phyloP scores from a whole-genome alignment of 352 stramenopile genomes.

The Phytophthora constricta region DNA sequence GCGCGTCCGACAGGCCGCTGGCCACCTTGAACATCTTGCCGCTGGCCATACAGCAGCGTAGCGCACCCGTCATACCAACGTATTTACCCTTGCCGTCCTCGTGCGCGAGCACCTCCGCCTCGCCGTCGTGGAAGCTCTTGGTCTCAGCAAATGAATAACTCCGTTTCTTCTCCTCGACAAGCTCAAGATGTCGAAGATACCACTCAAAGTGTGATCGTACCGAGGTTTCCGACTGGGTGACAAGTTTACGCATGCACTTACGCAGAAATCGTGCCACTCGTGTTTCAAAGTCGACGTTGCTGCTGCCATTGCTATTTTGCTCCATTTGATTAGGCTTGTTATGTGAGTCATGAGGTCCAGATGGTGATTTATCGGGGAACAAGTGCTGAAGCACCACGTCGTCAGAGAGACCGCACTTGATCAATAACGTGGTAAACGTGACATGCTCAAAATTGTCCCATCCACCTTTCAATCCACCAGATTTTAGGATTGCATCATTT shows the following conservation, averaged over 20 bases:
- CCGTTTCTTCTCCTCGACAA: slow-evolving; percentile 72
- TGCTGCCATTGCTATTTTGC: neutral
- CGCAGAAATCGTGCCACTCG: slow-evolving; percentile 53
- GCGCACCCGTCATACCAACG: slow-evolving; percentile 55
- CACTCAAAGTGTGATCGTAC: slow-evolving; percentile 74
- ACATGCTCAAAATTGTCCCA: slow-evolving; percentile 70
- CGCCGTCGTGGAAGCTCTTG: slow-evolving; percentile 80
- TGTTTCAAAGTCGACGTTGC: slow-evolving; percentile 46
- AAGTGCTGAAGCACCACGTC: slow-evolving; percentile 45
- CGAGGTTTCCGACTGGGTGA: slow-evolving; percentile 59
- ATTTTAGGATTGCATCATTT: slow-evolving; percentile 61
- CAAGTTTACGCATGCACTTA: slow-evolving; percentile 57
- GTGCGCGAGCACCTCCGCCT: slow-evolving; percentile 68
- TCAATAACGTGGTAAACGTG: slow-evolving; percentile 48
- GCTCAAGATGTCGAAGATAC: slow-evolving; percentile 61
- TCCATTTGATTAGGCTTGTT: slow-evolving; percentile 19
- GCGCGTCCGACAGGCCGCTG: slow-evolving; percentile 66
- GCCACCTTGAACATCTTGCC: slow-evolving; percentile 80
- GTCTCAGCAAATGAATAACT: slow-evolving; percentile 71
- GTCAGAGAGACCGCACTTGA: slow-evolving; percentile 57
- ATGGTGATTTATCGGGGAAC: slow-evolving; percentile 4
- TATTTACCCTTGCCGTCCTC: slow-evolving; percentile 80
- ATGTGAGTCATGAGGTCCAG: neutral
- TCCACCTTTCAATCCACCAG: slow-evolving; percentile 56
- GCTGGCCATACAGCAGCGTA: slow-evolving; percentile 65